Evolutionary conservation across 2,329 filamentous ascomycete species (phyloP), one percentile per base, ranked within the genome.

Genomic region (Penicillium concentricum): DNA sequence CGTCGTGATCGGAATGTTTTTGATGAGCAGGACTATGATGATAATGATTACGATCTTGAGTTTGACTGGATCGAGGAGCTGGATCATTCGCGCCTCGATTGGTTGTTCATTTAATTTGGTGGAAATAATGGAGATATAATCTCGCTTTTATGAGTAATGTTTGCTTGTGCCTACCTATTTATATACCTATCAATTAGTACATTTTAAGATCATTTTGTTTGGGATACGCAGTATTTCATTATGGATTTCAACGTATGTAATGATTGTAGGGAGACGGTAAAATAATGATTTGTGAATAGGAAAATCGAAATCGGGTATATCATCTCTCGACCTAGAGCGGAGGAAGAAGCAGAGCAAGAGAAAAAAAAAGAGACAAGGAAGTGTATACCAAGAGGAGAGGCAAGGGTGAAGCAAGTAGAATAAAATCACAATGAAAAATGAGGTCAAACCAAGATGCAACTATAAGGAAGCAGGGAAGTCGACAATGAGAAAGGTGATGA

Each of bases 31-130:
- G 45, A 54, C 34, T 49, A 58, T 16, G 59, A 67, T 57, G 46
- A 61, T 51, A 56, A 69, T 51, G 63, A 69, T 39, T 56, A 69
- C 51, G 68, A 74, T 55, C 61, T 67, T 35, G 65, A 69, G 16
- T 75, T 76, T 38, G 72, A 76, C 59, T 76, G 74, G 74, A 68
- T 76, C 24, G 71, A 75, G 54, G 72, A 75, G 54, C 51, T 76
- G 49, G 74, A 75, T 61, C 65, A 71, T 57, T 75, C 72, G 9
- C 61, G 68, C n/a, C 65, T 74, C 10, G 74, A 76, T 57, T 76
- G 74, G 74, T 46, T 76, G 12, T 76, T 76, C 56, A 76, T 76
- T 54, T 76, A 58, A 69, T 59, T 13, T 13, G 18, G 12, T 12
- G 20, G 12, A 35, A 22, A 26, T 6, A 24, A 32, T 22, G 18